Percentiles rank a stretch among this genome's conserved stretches.
Evolutionary conservation across 805 yeast species (phyloP).

Genomic region (Zygotorulaspora florentina): DNA sequence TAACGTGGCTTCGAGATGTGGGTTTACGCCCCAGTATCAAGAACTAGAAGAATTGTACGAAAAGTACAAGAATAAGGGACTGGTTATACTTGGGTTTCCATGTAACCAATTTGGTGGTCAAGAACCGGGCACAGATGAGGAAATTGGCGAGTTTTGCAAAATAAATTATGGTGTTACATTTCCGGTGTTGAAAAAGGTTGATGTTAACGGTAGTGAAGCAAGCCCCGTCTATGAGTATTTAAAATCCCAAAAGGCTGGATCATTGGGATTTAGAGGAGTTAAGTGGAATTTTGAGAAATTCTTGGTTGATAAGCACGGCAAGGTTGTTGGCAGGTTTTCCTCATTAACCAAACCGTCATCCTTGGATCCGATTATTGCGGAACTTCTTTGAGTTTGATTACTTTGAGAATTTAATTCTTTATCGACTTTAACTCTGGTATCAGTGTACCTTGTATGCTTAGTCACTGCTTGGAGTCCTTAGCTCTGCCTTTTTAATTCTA

Average conservation of each 20-base stretch:
- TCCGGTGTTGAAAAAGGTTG: slow-evolving; percentile 81
- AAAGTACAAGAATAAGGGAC: slow-evolving; percentile 57
- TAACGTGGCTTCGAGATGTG: slow-evolving; percentile 86
- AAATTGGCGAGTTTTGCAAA: slow-evolving; percentile 68
- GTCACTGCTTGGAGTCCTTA: too few species aligned
- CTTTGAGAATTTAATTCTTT: background rate
- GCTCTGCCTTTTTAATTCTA: too few species aligned
- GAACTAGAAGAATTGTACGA: slow-evolving; percentile 67
- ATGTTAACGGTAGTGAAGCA: slow-evolving; percentile 80
- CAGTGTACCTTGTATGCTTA: background rate
- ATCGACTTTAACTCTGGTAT: background rate
- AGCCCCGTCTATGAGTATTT: slow-evolving; percentile 78
- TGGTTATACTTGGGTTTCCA: slow-evolving; percentile 78
- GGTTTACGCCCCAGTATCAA: slow-evolving; percentile 71
- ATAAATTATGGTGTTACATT: slow-evolving; percentile 85
- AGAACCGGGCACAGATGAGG: slow-evolving; percentile 67
- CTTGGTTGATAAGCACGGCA: slow-evolving; percentile 50
- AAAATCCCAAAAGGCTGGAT: slow-evolving; percentile 57
- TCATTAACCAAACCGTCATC: slow-evolving; percentile 65
- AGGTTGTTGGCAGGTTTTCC: slow-evolving; percentile 57
- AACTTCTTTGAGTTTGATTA: slow-evolving; percentile 37
- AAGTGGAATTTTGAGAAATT: slow-evolving; percentile 83
- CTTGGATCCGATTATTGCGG: slow-evolving; percentile 56
- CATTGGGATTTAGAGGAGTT: slow-evolving; percentile 65
- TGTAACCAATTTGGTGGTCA: slow-evolving; percentile 86